These are phyloP conservation scores for Phialophora macrospora DNA, from an alignment of 2,329 filamentous ascomycete genomes.

Conservation along the genomic window DNA sequence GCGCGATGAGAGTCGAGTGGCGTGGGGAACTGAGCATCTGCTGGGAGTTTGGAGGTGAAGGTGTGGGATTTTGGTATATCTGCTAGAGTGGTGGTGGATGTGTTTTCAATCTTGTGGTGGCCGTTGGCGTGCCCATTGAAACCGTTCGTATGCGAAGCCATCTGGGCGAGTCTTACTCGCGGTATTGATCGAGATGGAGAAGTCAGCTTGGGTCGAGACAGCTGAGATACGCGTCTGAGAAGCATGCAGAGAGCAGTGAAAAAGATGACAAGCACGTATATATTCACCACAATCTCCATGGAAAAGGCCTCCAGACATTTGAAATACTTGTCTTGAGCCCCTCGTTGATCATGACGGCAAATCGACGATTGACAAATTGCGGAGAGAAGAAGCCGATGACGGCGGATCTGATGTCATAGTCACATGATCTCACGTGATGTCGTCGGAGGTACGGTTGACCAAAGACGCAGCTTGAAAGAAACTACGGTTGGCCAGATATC, in stretches of 20 bases:
- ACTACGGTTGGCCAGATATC: background rate
- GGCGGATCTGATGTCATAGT: background rate
- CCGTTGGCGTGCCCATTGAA: slow-evolving; percentile 29
- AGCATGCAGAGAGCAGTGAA: slow-evolving; percentile 30
- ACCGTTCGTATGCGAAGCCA: slow-evolving; percentile 49
- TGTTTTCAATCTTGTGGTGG: slow-evolving; percentile 1
- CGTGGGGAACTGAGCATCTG: slow-evolving; percentile 78
- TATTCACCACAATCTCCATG: slow-evolving; percentile 6
- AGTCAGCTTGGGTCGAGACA: slow-evolving; percentile 18
- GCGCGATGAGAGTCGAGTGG: slow-evolving; percentile 81
- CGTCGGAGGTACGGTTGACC: background rate
- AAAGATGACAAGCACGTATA: slow-evolving; percentile 17
- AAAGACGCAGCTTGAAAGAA: background rate
- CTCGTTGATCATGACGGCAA: slow-evolving; percentile 1
- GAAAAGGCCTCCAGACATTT: background rate
- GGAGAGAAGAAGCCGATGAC: background rate
- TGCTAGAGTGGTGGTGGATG: slow-evolving; percentile 41
- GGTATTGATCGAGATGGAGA: slow-evolving; percentile 21
- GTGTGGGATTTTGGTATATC: slow-evolving; percentile 68
- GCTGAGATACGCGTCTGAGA: slow-evolving; percentile 22
- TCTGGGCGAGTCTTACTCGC: slow-evolving; percentile 50
- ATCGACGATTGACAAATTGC: slow-evolving; percentile 6
- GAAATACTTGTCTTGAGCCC: background rate
- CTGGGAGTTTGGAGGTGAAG: slow-evolving; percentile 70
- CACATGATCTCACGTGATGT: background rate